Percentiles rank a stretch among this genome's conserved stretches.
Evolutionary conservation across 208 protist species (phyloP).

Genomic region (Acanthamoeba castellanii): DNA sequence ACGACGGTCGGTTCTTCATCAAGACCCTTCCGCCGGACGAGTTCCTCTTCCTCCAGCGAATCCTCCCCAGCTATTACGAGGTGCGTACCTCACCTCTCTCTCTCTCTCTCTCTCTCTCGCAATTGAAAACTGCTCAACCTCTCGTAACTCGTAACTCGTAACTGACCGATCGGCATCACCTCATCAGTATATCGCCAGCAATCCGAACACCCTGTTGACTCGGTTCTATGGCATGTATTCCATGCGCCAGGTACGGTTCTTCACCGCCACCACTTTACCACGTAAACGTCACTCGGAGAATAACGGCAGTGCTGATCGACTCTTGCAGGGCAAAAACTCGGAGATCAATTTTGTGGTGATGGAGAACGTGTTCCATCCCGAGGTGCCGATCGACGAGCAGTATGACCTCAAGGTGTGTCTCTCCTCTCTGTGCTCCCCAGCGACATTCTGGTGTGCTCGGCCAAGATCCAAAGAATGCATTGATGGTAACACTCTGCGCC

Average conservation of each 20-base stretch:
- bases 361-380: conserved; percentile 74
- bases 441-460: background rate
- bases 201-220: conserved; percentile 76
- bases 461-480: background rate
- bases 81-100: background rate
- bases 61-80: conserved; percentile 68
- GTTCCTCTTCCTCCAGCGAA: conserved; percentile 70
- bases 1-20: conserved; percentile 69
- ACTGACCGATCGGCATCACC: background rate
- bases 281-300: background rate
- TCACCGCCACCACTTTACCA: background rate
- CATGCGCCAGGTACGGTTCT: background rate
- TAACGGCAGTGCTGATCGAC: background rate
- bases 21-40: conserved; percentile 75
- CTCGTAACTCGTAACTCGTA: background rate
- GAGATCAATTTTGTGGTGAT: conserved; percentile 79
- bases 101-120: background rate
- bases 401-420: conserved; percentile 76
- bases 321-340: conserved; percentile 59
- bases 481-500: background rate
- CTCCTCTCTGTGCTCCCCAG: background rate
- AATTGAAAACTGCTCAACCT: background rate
- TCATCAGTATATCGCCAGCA: conserved; percentile 71
- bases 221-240: conserved; percentile 75
- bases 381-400: conserved; percentile 69